These are phyloP conservation scores for Amauroascus verrucosus DNA, from an alignment of 2,329 filamentous ascomycete genomes.

Conservation along the genomic window DNA sequence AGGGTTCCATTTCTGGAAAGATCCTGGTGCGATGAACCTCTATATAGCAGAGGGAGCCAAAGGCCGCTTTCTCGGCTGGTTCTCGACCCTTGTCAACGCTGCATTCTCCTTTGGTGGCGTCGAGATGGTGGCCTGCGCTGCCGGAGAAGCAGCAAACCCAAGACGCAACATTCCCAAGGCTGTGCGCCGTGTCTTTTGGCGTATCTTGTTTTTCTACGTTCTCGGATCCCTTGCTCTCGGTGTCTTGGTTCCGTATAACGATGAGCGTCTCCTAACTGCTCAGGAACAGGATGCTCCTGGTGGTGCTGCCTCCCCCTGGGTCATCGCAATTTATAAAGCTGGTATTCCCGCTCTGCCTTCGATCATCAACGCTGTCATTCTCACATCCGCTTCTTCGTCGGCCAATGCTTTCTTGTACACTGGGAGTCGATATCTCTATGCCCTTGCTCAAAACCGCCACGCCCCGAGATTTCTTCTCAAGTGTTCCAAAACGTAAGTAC, in stretches of 20 bases:
- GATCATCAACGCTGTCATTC: constrained; percentile 66
- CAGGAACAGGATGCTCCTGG: constrained; percentile 49
- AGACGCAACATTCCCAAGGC: constrained; percentile 46
- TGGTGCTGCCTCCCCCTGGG: constrained; percentile 54
- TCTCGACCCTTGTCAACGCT: constrained; percentile 37
- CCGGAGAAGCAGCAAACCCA: constrained; percentile 47
- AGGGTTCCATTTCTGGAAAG: constrained; percentile 60
- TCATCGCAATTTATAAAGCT: constrained; percentile 60
- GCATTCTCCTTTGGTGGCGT: constrained; percentile 31
- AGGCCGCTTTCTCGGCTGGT: constrained; percentile 56
- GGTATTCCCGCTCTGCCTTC: constrained; percentile 57
- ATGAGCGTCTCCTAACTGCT: constrained; percentile 40
- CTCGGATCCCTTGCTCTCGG: constrained; percentile 48
- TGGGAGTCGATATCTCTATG: constrained; percentile 44
- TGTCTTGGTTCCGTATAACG: constrained; percentile 57
- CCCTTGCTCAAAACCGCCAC: constrained; percentile 39
- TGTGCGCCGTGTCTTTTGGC: constrained; percentile 45
- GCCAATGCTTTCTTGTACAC: constrained; percentile 56
- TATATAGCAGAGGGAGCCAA: constrained; percentile 49
- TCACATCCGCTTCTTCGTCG: constrained; percentile 61
- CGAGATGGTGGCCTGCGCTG: constrained; percentile 47
- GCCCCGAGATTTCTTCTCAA: constrained; percentile 44
- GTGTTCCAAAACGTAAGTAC: constrained; percentile 38
- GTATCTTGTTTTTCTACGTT: constrained; percentile 50
- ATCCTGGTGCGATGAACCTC: constrained; percentile 58